phyloP scores from a whole-genome alignment of 257 asterid species.

The Henckelia pumila region DNA sequence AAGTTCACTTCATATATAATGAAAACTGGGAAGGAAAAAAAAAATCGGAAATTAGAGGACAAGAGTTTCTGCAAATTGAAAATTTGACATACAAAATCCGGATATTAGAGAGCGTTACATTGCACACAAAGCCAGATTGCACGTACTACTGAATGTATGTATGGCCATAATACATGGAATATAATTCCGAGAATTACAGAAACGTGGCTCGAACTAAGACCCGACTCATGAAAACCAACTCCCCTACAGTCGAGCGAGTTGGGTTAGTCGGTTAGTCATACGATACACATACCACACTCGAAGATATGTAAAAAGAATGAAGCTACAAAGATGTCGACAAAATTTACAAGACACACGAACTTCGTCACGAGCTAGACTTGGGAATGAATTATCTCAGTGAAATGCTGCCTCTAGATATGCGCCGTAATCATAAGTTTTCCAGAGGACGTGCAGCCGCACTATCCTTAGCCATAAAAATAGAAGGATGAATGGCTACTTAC shows the following conservation, averaged over 20 bases:
- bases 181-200: not conserved
- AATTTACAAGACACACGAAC: conserved; percentile 34
- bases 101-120: conserved; percentile 1
- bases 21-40: not conserved
- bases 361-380: not conserved
- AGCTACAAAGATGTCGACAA: conserved; percentile 28
- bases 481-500: conserved; percentile 38
- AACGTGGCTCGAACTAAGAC: not conserved
- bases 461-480: not conserved
- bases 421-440: not conserved
- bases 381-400: conserved; percentile 8
- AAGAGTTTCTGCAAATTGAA: not conserved
- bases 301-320: conserved; percentile 12
- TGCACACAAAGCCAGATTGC: conserved; percentile 15
- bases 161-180: not conserved
- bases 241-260: not conserved
- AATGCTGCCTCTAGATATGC: not conserved
- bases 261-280: not conserved
- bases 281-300: conserved; percentile 15
- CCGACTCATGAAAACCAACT: not conserved
- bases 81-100: not conserved
- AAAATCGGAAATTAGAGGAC: not conserved
- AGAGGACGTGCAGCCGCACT: not conserved
- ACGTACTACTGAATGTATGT: conserved; percentile 9
- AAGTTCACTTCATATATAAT: not conserved